Conservation (phyloP, 1,284 basidiomycete genomes). For the Irpex sp. region DNA sequence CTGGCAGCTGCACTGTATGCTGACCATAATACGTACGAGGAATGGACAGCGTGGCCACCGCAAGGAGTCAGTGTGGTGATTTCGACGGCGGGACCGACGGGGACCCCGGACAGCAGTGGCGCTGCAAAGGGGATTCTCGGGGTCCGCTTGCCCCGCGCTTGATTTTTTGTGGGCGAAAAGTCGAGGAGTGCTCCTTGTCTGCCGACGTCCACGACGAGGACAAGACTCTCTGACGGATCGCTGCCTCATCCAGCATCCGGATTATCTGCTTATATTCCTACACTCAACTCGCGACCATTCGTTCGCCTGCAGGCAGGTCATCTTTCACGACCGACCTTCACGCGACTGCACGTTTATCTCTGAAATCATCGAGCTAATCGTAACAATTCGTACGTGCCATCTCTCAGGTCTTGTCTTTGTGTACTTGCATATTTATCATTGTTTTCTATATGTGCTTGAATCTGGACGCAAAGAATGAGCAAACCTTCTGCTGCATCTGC, state of each 20-base stretch:
- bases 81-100: slow-evolving; percentile 2
- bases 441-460: slow-evolving; percentile 13
- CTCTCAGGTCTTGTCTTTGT: not conserved
- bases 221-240: slow-evolving; percentile 29
- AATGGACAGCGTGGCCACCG: not conserved
- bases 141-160: slow-evolving; percentile 18
- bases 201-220: slow-evolving; percentile 33
- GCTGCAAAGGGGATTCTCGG: slow-evolving; percentile 15
- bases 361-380: slow-evolving; percentile 37
- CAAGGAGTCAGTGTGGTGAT: slow-evolving; percentile 6
- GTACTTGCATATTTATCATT: slow-evolving; percentile 10
- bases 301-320: slow-evolving; percentile 88
- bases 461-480: slow-evolving; percentile 65
- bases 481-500: slow-evolving; percentile 71
- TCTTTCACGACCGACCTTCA: slow-evolving; percentile 72
- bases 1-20: not conserved
- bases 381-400: slow-evolving; percentile 51
- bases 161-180: slow-evolving; percentile 28
- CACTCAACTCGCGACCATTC: slow-evolving; percentile 36
- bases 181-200: slow-evolving; percentile 18
- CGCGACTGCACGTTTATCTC: slow-evolving; percentile 52
- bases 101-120: slow-evolving; percentile 7
- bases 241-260: slow-evolving; percentile 31
- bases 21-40: not conserved
- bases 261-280: slow-evolving; percentile 19